Conservation (phyloP, 2,329 filamentous ascomycete genomes). For the Talaromyces sp. region DNA sequence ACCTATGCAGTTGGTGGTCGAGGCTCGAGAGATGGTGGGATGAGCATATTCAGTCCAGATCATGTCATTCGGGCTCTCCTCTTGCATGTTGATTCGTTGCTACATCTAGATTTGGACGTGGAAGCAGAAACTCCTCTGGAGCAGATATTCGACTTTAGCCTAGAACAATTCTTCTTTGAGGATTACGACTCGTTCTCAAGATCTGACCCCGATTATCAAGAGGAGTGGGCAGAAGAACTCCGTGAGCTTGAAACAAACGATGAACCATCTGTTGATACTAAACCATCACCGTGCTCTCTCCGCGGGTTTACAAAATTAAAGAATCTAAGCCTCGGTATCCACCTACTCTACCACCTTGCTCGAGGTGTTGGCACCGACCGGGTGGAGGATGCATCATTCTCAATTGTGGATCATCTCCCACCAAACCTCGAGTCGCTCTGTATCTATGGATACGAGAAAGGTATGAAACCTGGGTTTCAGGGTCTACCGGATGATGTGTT, state of each 20-base stretch:
- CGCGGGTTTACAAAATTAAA: neutral
- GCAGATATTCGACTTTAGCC: neutral
- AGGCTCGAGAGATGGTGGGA: neutral
- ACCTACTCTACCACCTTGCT: neutral
- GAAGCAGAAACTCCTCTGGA: neutral
- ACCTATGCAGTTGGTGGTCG: neutral
- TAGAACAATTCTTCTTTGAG: neutral
- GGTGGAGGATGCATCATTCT: neutral
- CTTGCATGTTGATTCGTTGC: neutral
- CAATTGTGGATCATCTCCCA: neutral
- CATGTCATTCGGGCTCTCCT: neutral
- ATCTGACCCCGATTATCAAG: neutral
- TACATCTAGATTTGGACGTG: neutral
- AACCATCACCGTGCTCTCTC: neutral
- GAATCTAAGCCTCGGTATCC: neutral
- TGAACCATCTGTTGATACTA: neutral
- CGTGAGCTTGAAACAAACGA: neutral
- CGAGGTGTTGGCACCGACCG: neutral
- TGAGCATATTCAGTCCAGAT: neutral
- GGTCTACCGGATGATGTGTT: neutral
- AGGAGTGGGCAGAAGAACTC: neutral
- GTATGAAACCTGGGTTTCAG: neutral
- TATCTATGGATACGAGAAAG: neutral
- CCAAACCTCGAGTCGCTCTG: neutral
- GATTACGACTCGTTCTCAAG: neutral